These are phyloP conservation scores for Didymella arachidicola DNA, from an alignment of 2,329 filamentous ascomycete species.

Conservation along the genomic window DNA sequence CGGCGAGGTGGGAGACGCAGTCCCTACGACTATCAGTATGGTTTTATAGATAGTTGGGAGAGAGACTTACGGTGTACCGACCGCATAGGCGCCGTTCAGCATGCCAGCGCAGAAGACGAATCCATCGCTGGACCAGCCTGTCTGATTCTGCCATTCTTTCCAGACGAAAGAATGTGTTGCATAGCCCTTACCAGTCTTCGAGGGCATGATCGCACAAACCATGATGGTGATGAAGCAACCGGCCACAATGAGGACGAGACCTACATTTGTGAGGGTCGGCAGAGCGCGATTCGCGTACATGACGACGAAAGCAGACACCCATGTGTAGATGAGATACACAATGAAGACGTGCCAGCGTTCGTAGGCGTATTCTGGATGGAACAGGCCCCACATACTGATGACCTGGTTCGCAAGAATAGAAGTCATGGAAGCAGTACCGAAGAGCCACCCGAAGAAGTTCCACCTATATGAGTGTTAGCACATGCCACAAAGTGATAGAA, in stretches of 20 bases:
- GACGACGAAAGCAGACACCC: conserved; percentile 56
- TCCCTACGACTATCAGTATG: conserved; percentile 52
- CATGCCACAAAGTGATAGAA: no score
- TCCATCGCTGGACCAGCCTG: conserved; percentile 59
- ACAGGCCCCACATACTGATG: conserved; percentile 59
- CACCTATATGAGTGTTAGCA: conserved; percentile 46
- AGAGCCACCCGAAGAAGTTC: conserved; percentile 62
- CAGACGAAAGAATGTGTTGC: conserved; percentile 55
- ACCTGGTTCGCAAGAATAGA: conserved; percentile 57
- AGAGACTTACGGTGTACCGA: conserved; percentile 62
- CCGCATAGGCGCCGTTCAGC: conserved; percentile 73
- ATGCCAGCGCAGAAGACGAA: conserved; percentile 72
- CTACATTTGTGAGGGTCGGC: conserved; percentile 63
- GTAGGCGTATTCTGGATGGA: conserved; percentile 56
- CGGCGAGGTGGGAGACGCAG: conserved; percentile 70
- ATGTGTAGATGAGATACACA: conserved; percentile 57
- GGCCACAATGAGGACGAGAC: conserved; percentile 61
- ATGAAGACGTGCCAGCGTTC: conserved; percentile 62
- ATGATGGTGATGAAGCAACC: conserved; percentile 65
- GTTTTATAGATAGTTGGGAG: neutral
- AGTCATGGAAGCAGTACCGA: conserved; percentile 54
- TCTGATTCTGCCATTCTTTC: conserved; percentile 57
- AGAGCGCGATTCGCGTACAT: conserved; percentile 64
- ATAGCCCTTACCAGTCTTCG: conserved; percentile 52
- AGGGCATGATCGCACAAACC: conserved; percentile 64